These are phyloP conservation scores for Cupressus sempervirens DNA, from an alignment of 75 land plant species.

Conservation along the genomic window DNA sequence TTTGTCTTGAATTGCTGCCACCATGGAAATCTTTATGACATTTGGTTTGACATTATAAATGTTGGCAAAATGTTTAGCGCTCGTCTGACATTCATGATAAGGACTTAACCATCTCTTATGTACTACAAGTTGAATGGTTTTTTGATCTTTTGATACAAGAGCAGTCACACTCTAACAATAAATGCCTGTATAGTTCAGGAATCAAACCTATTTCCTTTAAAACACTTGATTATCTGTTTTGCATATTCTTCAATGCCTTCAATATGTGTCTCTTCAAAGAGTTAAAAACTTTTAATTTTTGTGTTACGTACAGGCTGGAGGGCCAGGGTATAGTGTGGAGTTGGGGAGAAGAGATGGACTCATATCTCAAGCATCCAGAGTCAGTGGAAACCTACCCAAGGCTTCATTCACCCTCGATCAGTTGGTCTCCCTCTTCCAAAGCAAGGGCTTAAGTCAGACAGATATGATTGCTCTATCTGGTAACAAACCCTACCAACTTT, in stretches of 20 bases:
- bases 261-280: neutral
- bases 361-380: constrained; percentile 33
- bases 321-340: constrained; percentile 38
- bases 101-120: too few species aligned
- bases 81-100: too few species aligned
- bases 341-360: constrained; percentile 52
- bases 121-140: too few species aligned
- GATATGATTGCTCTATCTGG: constrained; percentile 74
- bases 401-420: constrained; percentile 35
- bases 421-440: constrained; percentile 26
- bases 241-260: neutral
- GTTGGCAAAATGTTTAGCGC: too few species aligned
- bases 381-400: constrained; percentile 31
- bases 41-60: neutral
- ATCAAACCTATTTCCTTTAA: neutral
- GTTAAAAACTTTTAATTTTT: neutral
- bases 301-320: constrained; percentile 31
- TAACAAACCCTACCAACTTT: neutral
- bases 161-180: too few species aligned
- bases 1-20: neutral
- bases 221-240: neutral
- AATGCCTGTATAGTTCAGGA: neutral
- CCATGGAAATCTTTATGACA: neutral
- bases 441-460: constrained; percentile 27
- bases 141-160: too few species aligned